Percentiles rank a stretch among this genome's conserved stretches.
phyloP scores from a whole-genome alignment of 345 rosid genomes.

The Gossypium longicalyx region DNA sequence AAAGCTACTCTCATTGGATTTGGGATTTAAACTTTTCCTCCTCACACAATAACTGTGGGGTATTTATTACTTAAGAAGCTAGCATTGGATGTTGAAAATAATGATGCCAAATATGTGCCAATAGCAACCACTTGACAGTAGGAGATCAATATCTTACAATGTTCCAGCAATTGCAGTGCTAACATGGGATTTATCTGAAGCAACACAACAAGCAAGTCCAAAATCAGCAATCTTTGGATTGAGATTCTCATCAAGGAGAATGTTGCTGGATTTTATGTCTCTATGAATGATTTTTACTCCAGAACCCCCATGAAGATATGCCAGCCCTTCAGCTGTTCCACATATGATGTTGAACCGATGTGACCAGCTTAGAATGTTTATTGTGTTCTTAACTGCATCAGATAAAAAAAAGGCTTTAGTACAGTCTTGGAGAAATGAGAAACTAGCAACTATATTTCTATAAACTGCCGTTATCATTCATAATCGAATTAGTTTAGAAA shows the following conservation, averaged over 20 bases:
- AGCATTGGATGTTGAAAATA: neutral
- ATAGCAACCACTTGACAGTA: neutral
- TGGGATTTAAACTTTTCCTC: too few species aligned
- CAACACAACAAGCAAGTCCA: slow-evolving; percentile 46
- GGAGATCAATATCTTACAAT: slow-evolving; percentile 28
- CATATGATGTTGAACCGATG: slow-evolving; percentile 33
- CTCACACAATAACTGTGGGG: neutral
- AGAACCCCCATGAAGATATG: slow-evolving; percentile 48
- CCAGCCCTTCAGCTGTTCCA: slow-evolving; percentile 51
- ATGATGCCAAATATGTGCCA: neutral
- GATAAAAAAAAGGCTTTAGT: neutral
- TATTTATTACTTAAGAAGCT: neutral
- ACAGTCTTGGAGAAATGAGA: neutral
- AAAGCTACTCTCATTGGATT: too few species aligned
- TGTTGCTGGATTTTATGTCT: slow-evolving; percentile 52
- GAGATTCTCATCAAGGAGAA: slow-evolving; percentile 45
- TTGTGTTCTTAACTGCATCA: slow-evolving; percentile 31
- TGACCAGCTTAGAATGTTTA: slow-evolving; percentile 35
- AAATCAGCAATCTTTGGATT: slow-evolving; percentile 50
- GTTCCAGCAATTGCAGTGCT: slow-evolving; percentile 60
- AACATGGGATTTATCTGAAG: slow-evolving; percentile 42
- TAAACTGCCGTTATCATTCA: neutral
- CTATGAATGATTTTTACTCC: slow-evolving; percentile 42
- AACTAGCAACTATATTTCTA: neutral
- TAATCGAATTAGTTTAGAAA: neutral